Base-by-base conservation (phyloP, 2,329 filamentous ascomycete genomes). In the Neonectria faginata region DNA sequence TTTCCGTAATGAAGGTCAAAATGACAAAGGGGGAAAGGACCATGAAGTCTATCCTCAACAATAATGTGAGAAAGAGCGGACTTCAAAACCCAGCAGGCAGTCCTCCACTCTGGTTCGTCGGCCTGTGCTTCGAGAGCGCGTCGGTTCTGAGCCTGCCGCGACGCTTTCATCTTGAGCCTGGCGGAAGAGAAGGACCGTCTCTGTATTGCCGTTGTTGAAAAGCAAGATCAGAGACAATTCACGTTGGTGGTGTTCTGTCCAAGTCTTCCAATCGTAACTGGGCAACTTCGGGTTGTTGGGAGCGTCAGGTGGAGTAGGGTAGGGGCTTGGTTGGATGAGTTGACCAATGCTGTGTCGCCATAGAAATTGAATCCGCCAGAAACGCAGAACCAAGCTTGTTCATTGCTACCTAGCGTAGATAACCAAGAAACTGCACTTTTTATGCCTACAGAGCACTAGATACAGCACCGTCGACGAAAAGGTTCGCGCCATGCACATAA, bases 1-100 rank as follows among this genome's bases (percentile, higher is more conserved):
- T 82, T 81, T 42, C 78, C 77, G 64, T 70, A 76, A 69, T 79
- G 79, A 3, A 80, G 67, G 18, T 75, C 75, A 3, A 76, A 62
- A 53, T 77, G 74, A 62, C 78, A 78, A 1, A 80, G 66, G n/a
- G 76, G 76, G 69, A 78, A 81, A 14, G 78, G 78, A 47, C 79
- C 76, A 56, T 68, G 65, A 20, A 77, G 62, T 55, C 72, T 66
- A 39, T 74, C 71, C 55, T 76, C 73, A 45, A 77, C 62, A 27
- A 76, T 60, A 9, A 75, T 75, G 5, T 77, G 70, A 16, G 73
- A 31, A 12, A 77, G 61, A 42, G 73, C 62, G 12, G 57, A 67
- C 62, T 77, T 78, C 29, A 77, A 58, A 41, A 78, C 65, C 76
- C 73, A 79, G 36, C 76, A 78, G 31, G 73, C 74, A 31, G 74